Conservation (phyloP, 2,329 filamentous ascomycete species). For the Esteya vermicola region DNA sequence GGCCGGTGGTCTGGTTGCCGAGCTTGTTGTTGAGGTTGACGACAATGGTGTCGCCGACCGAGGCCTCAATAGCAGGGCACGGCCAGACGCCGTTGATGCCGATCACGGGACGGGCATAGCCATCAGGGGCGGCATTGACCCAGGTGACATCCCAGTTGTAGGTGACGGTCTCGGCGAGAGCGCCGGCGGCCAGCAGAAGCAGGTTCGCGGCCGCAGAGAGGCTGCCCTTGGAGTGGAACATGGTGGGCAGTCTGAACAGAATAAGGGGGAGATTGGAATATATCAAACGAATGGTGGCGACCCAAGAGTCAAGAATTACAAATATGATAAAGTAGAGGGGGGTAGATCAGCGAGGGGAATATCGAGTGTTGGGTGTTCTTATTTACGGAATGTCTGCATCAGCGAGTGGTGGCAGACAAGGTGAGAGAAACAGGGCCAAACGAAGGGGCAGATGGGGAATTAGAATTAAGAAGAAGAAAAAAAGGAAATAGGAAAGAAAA, state of each 20-base stretch:
- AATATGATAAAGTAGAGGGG: too few species aligned
- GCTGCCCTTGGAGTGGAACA: conserved; percentile 2
- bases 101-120: conserved; percentile 21
- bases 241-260: neutral
- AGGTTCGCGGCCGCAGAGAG: conserved; percentile 1
- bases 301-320: too few species aligned
- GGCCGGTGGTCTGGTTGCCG: conserved; percentile 35
- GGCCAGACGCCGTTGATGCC: conserved; percentile 51
- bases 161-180: conserved; percentile 18
- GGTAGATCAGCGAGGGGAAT: too few species aligned
- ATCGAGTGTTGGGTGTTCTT: too few species aligned
- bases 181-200: conserved; percentile 11
- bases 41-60: conserved; percentile 33
- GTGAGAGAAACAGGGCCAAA: neutral
- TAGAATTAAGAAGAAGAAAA: neutral
- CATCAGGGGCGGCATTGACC: conserved; percentile 24
- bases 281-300: too few species aligned
- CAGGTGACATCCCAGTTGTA: conserved; percentile 26
- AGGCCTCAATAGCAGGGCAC: conserved; percentile 38
- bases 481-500: neutral
- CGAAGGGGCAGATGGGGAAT: neutral
- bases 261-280: too few species aligned
- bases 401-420: neutral
- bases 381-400: neutral
- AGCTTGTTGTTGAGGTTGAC: conserved; percentile 35